Evolutionary conservation across 148 eudicot genomes (phyloP).

Genomic region (Cornus suecica): DNA sequence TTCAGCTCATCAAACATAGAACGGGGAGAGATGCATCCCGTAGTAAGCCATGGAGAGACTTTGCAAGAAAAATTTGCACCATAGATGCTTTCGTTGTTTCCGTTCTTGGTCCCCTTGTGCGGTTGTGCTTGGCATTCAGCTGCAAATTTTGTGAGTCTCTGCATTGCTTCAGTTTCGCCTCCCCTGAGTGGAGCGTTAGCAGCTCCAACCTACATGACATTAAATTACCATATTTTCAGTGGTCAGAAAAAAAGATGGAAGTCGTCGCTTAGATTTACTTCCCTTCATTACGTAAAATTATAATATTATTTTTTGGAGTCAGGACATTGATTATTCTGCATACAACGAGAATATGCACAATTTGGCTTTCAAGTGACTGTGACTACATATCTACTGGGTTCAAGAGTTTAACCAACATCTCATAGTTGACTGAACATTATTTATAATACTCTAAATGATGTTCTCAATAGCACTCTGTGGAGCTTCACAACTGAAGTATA

Average conservation of each 20-base stretch:
- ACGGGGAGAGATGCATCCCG: slow-evolving; percentile 83
- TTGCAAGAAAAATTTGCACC: slow-evolving; percentile 88
- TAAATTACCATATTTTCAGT: neutral
- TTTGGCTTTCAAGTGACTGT: neutral
- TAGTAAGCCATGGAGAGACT: slow-evolving; percentile 83
- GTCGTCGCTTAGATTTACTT: no score
- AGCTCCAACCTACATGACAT: slow-evolving; percentile 48
- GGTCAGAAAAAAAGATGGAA: no score
- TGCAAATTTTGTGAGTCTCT: slow-evolving; percentile 69
- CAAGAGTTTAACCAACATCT: neutral
- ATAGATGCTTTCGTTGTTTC: slow-evolving; percentile 52
- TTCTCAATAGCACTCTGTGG: neutral
- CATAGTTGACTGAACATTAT: neutral
- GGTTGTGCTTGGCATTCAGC: slow-evolving; percentile 79
- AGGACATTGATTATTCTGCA: neutral
- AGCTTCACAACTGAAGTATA: neutral
- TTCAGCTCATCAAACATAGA: slow-evolving; percentile 77
- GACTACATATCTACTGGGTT: neutral
- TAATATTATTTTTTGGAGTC: no score
- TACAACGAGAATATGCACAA: neutral
- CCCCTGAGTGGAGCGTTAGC: slow-evolving; percentile 61
- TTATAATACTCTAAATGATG: no score
- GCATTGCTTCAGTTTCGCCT: slow-evolving; percentile 81
- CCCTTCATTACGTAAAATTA: no score
- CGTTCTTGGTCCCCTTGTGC: slow-evolving; percentile 50